Percentiles rank a stretch among this genome's conserved stretches.
phyloP scores from a whole-genome alignment of 345 rosid species.

The Populus euphratica region DNA sequence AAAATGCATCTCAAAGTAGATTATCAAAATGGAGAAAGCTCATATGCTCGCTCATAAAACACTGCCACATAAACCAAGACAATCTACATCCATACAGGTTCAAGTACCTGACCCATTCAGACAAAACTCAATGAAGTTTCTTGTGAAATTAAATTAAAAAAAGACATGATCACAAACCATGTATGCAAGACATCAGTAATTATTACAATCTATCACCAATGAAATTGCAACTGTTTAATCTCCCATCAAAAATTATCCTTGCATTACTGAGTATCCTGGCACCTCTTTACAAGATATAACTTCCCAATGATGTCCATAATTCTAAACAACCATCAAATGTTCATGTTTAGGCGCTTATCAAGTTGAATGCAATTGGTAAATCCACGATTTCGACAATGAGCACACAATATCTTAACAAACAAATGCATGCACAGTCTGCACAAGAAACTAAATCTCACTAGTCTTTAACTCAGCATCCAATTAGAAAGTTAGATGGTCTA shows the following conservation, averaged over 20 bases:
- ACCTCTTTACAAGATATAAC: neutral
- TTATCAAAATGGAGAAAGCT: neutral
- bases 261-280: neutral
- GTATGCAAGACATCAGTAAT: too few relatives aligned
- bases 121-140: too few relatives aligned
- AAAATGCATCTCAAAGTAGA: neutral
- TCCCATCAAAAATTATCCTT: neutral
- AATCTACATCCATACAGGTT: too few relatives aligned
- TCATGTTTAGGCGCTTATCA: neutral
- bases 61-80: too few relatives aligned
- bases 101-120: too few relatives aligned
- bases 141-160: too few relatives aligned
- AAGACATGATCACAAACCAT: too few relatives aligned
- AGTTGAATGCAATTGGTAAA: neutral
- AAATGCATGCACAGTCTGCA: neutral
- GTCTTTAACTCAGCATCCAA: neutral
- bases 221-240: neutral
- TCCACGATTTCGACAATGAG: neutral
- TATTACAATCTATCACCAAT: neutral
- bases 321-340: neutral
- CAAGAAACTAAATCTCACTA: neutral
- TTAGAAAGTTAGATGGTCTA: neutral
- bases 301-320: neutral
- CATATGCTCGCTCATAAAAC: neutral
- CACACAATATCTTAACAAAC: neutral